phyloP scores from a whole-genome alignment of 176 grass and related monocot species.

The Aegilops speltoides region DNA sequence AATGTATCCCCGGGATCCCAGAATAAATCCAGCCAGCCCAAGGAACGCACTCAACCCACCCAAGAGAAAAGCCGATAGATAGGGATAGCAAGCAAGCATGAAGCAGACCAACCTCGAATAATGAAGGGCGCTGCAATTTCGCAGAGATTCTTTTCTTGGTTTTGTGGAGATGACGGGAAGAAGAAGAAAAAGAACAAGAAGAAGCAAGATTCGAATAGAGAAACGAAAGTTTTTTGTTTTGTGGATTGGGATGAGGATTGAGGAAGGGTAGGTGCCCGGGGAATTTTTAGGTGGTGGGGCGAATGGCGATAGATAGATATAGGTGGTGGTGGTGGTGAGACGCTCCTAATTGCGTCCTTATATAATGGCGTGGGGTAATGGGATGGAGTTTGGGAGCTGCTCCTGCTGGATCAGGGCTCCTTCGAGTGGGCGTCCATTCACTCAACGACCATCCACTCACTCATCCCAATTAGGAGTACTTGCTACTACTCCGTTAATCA shows the following conservation, averaged over 20 bases:
- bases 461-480: too few species aligned
- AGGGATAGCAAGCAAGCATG: not conserved
- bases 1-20: not conserved
- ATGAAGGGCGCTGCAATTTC: conserved; percentile 3
- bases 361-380: not conserved
- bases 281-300: conserved; percentile 10
- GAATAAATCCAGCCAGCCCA: not conserved
- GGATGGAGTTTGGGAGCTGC: conserved; percentile 15
- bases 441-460: too few species aligned
- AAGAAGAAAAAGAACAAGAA: not conserved
- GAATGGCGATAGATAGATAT: not conserved
- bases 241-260: not conserved
- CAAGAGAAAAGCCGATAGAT: not conserved
- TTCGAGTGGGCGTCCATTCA: too few species aligned
- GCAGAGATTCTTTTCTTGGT: not conserved
- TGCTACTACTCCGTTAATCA: too few species aligned
- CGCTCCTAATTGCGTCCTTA: not conserved
- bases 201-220: conserved; percentile 1
- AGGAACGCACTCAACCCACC: not conserved
- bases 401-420: conserved; percentile 27
- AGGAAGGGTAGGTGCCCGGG: conserved; percentile 3
- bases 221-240: not conserved
- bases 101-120: not conserved
- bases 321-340: not conserved
- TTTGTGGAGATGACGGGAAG: not conserved